phyloP scores from a whole-genome alignment of 176 grass and related monocot species.

The Aegilops longissima region DNA sequence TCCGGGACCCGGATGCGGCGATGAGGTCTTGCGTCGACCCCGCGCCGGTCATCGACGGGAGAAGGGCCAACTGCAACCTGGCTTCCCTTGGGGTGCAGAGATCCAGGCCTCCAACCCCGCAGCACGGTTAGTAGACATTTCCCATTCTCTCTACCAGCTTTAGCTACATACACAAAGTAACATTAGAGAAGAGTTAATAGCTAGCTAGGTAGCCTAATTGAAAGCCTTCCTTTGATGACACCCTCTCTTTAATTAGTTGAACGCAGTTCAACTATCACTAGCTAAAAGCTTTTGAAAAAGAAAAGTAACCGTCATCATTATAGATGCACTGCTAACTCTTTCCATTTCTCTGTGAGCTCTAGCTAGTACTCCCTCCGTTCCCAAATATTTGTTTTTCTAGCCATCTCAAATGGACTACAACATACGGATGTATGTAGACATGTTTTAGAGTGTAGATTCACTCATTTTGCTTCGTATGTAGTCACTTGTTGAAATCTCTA shows the following conservation, averaged over 20 bases:
- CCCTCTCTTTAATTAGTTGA: background rate
- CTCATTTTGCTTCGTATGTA: no score
- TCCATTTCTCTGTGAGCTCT: conserved; percentile 16
- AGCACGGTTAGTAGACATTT: conserved; percentile 59
- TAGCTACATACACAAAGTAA: conserved; percentile 1
- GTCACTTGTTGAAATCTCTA: no score
- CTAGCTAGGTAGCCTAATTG: conserved; percentile 16
- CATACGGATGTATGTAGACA: no score
- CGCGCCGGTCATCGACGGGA: conserved; percentile 87
- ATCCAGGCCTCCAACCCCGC: conserved; percentile 78
- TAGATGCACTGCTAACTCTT: conserved; percentile 19
- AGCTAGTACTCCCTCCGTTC: no score
- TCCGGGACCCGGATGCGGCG: conserved; percentile 83
- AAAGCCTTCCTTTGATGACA: conserved; percentile 15
- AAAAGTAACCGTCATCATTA: conserved; percentile 10
- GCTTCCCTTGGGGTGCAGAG: conserved; percentile 94
- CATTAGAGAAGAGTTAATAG: conserved; percentile 18
- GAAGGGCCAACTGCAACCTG: conserved; percentile 97
- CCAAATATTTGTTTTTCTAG: no score
- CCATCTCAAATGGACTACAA: no score
- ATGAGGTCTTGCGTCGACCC: conserved; percentile 93
- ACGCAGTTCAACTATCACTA: background rate
- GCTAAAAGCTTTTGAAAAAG: conserved; percentile 30
- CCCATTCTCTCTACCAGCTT: conserved; percentile 9
- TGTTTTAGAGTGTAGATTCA: no score